Percentiles rank a stretch among this genome's conserved stretches.
These are phyloP conservation scores for Candida pseudoglaebosa DNA, from an alignment of 805 yeast genomes.

Conservation along the genomic window DNA sequence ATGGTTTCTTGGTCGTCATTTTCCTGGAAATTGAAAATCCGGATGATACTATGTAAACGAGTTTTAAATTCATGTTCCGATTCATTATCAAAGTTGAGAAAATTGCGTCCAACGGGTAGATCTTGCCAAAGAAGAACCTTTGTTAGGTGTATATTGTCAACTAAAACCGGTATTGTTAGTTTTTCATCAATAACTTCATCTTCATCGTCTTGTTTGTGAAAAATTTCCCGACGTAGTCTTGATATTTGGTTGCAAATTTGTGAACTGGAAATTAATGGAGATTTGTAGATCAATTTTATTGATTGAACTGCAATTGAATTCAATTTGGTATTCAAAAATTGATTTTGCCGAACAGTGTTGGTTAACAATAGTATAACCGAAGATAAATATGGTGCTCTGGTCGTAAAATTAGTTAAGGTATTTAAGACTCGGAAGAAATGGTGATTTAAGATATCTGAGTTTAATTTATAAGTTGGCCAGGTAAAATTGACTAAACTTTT, in stretches of 20 bases:
- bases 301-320: conserved; percentile 3
- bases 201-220: conserved; percentile 6
- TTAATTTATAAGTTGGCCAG: not conserved
- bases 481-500: conserved; percentile 1
- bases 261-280: not conserved
- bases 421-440: conserved; percentile 10
- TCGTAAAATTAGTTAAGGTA: conserved; percentile 10
- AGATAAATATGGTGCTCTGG: conserved; percentile 7
- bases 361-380: conserved; percentile 8
- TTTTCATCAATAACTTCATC: conserved; percentile 5
- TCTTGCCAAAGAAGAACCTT: conserved; percentile 2
- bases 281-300: conserved; percentile 3
- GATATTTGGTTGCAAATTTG: conserved; percentile 4
- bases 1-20: not conserved
- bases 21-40: conserved; percentile 14
- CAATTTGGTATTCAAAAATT: conserved; percentile 3
- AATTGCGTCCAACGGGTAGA: conserved; percentile 1
- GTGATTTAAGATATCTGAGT: conserved; percentile 7
- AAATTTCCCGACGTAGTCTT: conserved; percentile 6
- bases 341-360: conserved; percentile 6
- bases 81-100: conserved; percentile 15
- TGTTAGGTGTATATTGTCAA: conserved; percentile 12
- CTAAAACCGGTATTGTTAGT: conserved; percentile 11
- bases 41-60: conserved; percentile 13
- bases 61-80: conserved; percentile 13